phyloP scores from a whole-genome alignment of 352 stramenopile species.

The Globisporangium spinosum region DNA sequence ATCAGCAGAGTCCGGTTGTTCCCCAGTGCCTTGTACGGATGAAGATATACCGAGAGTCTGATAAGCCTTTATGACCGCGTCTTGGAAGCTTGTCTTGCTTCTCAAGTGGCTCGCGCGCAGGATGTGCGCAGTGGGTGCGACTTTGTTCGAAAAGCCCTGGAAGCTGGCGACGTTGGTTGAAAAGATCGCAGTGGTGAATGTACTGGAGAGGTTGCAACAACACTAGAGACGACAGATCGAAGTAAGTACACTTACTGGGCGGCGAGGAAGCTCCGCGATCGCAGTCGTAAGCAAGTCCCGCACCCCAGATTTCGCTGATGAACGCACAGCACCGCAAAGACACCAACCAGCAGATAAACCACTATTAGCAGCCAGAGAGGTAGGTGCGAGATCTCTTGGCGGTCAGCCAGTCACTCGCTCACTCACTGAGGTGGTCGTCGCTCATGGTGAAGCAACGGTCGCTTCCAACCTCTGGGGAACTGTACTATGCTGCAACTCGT shows the following conservation, averaged over 20 bases:
- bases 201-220: too few relatives aligned
- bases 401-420: too few relatives aligned
- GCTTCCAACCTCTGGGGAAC: too few relatives aligned
- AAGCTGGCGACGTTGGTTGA: conserved; percentile 2
- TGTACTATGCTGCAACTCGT: too few relatives aligned
- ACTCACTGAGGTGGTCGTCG: conserved; percentile 16
- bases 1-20: neutral
- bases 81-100: conserved; percentile 8
- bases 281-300: conserved; percentile 14
- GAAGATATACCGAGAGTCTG: conserved; percentile 2
- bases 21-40: neutral
- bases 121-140: neutral
- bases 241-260: conserved; percentile 5
- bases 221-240: neutral
- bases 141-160: conserved; percentile 10
- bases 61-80: conserved; percentile 7
- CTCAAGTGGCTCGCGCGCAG: conserved; percentile 8
- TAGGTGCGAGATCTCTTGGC: too few relatives aligned
- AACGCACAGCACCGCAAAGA: neutral
- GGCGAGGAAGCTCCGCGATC: conserved; percentile 15
- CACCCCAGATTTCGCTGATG: conserved; percentile 11
- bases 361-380: neutral
- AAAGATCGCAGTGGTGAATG: neutral
- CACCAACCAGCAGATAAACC: neutral
- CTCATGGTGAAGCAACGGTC: conserved; percentile 1